These are phyloP conservation scores for Turnera subulata DNA, from an alignment of 345 rosid genomes.

Conservation along the genomic window DNA sequence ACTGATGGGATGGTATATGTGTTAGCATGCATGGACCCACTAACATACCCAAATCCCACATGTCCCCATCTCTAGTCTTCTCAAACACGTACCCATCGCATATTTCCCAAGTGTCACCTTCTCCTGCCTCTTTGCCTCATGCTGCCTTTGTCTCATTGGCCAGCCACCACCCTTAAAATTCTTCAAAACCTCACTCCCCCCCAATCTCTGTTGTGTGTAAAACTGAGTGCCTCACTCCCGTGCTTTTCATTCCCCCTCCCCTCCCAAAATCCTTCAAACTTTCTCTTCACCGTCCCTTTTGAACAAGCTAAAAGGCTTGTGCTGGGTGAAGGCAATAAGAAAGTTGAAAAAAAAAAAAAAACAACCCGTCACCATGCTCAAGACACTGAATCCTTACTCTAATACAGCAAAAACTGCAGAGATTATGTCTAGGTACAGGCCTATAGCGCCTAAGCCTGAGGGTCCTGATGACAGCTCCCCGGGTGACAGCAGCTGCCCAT, in stretches of 20 bases:
- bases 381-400: conserved; percentile 44
- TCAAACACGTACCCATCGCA: conserved; percentile 73
- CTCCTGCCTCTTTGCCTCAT: conserved; percentile 32
- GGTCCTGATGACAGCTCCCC: conserved; percentile 19
- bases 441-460: conserved; percentile 90
- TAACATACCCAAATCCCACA: conserved; percentile 37
- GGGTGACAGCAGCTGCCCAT: conserved; percentile 34
- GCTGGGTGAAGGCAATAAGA: too few species aligned
- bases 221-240: neutral
- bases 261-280: neutral
- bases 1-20: conserved; percentile 18
- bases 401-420: conserved; percentile 74
- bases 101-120: conserved; percentile 46
- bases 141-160: conserved; percentile 53
- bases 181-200: neutral
- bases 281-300: neutral
- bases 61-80: conserved; percentile 40
- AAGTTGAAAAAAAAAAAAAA: too few species aligned
- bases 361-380: conserved; percentile 50
- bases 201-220: neutral
- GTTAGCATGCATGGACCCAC: conserved; percentile 53
- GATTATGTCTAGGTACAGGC: conserved; percentile 88
- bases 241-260: neutral
- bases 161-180: conserved; percentile 6
- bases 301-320: neutral